Evolutionary conservation across 2,329 filamentous ascomycete species (phyloP), one percentile per base, ranked within the genome.

Genomic region (Diaporthe helianthi): DNA sequence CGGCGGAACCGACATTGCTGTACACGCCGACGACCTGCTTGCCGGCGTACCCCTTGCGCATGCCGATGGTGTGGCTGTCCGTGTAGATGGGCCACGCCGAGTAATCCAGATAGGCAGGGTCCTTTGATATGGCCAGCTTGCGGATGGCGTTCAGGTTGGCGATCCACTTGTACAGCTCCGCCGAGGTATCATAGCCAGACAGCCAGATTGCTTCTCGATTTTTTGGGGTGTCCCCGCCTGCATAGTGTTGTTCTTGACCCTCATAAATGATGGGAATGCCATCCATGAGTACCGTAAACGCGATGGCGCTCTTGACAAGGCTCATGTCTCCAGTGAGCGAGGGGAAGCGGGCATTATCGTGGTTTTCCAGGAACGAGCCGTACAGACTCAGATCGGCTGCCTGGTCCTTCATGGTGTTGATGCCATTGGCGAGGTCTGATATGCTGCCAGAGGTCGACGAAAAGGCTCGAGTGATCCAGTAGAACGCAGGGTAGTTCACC

Each of bases 261-360:
- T 87, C 80, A 75, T 89, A 89, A 49, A 88, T 79, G 75, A 89
- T 86, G 0, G 87, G 86, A 51, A 89, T 86, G 26, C 87, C 87
- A 72, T 88, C 84, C 44, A 79, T 79, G 49, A 89, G 81, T 68
- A 89, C 82, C 2, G 81, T 86, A 75, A 84, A 87, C 1, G 85
- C 82, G 68, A 88, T 80, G 22, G 84, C 80, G 71, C 87, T 88
- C 75, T 85, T 83, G 58, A 82, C 84, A 17, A 86, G 80, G 33
- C 82, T 78, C 46, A 83, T 77, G 74, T 88, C 85, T 9, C 74
- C 70, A 0, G 81, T 86, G 49, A 83, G 75, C 4, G 80, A 83
- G 13, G 80, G 73, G 73, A 85, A 84, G 26, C 84, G 80, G 22
- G 78, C 74, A 15, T 82, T 75, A 73, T 86, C 84, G 70, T 86